Evolutionary conservation across 208 protist genomes (phyloP).

Genomic region (Jaenimonas drosophilae): DNA sequence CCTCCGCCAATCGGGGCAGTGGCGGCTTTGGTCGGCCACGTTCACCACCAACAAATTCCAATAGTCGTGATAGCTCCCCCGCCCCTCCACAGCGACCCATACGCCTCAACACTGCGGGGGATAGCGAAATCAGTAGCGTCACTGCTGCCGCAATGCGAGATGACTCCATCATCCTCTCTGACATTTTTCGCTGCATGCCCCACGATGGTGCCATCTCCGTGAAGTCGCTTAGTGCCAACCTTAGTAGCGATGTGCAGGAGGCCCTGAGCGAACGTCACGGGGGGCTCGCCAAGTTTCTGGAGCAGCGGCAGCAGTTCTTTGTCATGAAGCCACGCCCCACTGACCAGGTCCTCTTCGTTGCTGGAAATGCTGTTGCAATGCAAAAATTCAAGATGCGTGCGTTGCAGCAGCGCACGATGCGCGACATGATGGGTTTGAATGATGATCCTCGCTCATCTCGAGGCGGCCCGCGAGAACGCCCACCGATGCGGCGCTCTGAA

Average conservation of each 20-base stretch:
- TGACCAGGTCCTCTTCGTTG: slow-evolving; percentile 51
- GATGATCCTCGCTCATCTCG: no score
- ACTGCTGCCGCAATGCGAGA: slow-evolving; percentile 63
- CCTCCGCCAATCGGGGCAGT: no score
- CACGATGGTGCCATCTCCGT: slow-evolving; percentile 46
- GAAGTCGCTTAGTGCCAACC: slow-evolving; percentile 48
- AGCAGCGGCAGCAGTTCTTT: slow-evolving; percentile 71
- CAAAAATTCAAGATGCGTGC: slow-evolving; percentile 41
- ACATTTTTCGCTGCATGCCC: slow-evolving; percentile 44
- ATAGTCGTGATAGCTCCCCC: slow-evolving; percentile 3
- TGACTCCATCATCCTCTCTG: slow-evolving; percentile 36
- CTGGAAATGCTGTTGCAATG: slow-evolving; percentile 43
- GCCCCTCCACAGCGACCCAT: neutral
- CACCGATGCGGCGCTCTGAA: slow-evolving; percentile 5
- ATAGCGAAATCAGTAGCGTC: slow-evolving; percentile 36
- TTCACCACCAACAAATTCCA: no score
- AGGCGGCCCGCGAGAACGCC: neutral
- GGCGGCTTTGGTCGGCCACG: no score
- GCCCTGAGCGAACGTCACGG: slow-evolving; percentile 65
- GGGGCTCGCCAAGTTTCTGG: slow-evolving; percentile 56
- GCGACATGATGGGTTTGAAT: slow-evolving; percentile 50
- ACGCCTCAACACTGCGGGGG: slow-evolving; percentile 31
- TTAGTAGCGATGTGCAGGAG: slow-evolving; percentile 49
- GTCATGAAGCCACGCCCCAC: slow-evolving; percentile 28
- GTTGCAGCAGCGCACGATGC: slow-evolving; percentile 61